Conservation (phyloP, 805 yeast genomes). For the Blastobotrys parvus region DNA sequence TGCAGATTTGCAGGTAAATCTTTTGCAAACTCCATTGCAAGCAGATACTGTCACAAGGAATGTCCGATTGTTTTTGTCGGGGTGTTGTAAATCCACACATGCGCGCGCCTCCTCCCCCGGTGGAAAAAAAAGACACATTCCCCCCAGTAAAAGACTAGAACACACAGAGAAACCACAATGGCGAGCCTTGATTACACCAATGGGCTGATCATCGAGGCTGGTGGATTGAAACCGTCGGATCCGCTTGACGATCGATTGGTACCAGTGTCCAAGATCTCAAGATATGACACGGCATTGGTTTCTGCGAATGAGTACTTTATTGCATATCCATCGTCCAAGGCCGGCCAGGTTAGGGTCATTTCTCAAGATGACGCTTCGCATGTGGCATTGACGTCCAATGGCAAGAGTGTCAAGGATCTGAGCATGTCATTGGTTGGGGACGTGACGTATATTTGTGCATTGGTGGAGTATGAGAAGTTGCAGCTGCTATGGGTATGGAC, state of each 20-base stretch:
- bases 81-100: background rate
- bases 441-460: constrained; percentile 2
- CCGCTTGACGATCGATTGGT: background rate
- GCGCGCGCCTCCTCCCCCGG: background rate
- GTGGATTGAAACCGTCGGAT: background rate
- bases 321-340: constrained; percentile 17
- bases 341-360: constrained; percentile 16
- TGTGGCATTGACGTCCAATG: constrained; percentile 9
- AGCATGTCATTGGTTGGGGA: constrained; percentile 1
- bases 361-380: constrained; percentile 16
- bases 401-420: background rate
- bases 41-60: no score
- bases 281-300: constrained; percentile 8
- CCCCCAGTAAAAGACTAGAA: background rate
- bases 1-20: no score
- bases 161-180: background rate
- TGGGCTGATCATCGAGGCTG: constrained; percentile 1
- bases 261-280: constrained; percentile 17
- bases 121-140: no score
- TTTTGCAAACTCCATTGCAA: no score
- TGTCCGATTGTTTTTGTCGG: no score
- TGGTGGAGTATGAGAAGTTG: constrained; percentile 2
- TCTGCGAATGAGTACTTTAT: constrained; percentile 14
- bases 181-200: constrained; percentile 3
- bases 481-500: background rate